Base-by-base conservation (phyloP, 768 basidiomycete genomes). In the Tricholomella constricta region DNA sequence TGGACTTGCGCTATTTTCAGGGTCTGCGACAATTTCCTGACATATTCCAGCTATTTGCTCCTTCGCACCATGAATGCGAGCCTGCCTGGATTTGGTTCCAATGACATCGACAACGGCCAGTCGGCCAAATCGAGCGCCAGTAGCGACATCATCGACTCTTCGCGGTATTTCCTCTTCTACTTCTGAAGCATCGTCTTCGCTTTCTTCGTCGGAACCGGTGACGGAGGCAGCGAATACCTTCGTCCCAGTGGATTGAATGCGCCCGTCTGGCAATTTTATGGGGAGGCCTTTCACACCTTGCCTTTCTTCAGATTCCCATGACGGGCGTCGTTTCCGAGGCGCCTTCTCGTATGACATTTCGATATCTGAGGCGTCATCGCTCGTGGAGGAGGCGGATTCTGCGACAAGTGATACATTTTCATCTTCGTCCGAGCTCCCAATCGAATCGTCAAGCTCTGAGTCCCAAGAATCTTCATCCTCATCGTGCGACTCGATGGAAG, bases 11-110 rank as follows among this genome's bases (percentile, higher is more conserved):
- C 87, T 91, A 64, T 93, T 94, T 73, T 99, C 97, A 22, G 96
- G 96, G 57, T 98, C 96, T 20, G 89, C 82, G 43, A 97, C 74
- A 48, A 98, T 91, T 62, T 98, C 96, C 64, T 97, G 93, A 66
- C 94, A 97, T 27, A 98, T 84, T 25, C 80, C 78, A 1, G 94
- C 97, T 56, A 98, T 91, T 72, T 98, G 94, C 65, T 97, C 94
- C 62, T 96, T 93, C 12, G 95, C 95, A 36, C 77, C 76, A 59
- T 85, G 84, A 58, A 97, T 74, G 48, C 86, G 78, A 45, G 75
- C 77, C 58, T 79, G 81, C 55, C 86, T 81, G 20, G 89, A 87
- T 60, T 78, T 78, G 55, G 80, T 86, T 36, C 74, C 71, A 34
- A 96, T 73, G 40, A 95, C 77, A 57, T 88, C 86, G 26, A 82